Conservation (phyloP, 192 early-diverging fungal genomes). For the Entophlyctis helioformis region DNA sequence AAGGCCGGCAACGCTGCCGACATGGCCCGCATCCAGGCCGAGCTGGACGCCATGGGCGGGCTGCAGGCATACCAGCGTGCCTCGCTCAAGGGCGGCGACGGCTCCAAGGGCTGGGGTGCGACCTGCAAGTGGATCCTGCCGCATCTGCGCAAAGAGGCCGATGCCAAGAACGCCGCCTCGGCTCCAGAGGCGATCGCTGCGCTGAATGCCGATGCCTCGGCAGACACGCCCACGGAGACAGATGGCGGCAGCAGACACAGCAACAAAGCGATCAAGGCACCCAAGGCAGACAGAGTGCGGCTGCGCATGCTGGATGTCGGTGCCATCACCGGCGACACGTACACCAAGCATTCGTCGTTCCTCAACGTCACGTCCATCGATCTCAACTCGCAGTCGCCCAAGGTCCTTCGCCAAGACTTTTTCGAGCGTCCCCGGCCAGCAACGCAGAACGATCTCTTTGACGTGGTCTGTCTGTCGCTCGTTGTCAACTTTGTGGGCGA, state of each 20-base stretch:
- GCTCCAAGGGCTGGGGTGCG: slow-evolving; percentile 67
- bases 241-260: background rate
- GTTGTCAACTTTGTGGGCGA: slow-evolving; percentile 88
- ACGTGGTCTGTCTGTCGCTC: slow-evolving; percentile 67
- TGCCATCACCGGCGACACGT: slow-evolving; percentile 65
- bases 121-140: slow-evolving; percentile 66
- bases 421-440: slow-evolving; percentile 47
- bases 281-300: slow-evolving; percentile 9
- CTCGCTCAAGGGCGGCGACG: slow-evolving; percentile 66
- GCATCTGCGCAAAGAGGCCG: slow-evolving; percentile 22
- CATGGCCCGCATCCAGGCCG: slow-evolving; percentile 3
- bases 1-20: background rate
- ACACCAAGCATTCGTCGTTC: slow-evolving; percentile 51
- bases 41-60: slow-evolving; percentile 66
- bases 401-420: slow-evolving; percentile 73
- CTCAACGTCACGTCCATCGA: slow-evolving; percentile 70
- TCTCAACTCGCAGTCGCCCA: slow-evolving; percentile 67
- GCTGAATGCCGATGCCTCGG: background rate
- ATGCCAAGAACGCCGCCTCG: background rate
- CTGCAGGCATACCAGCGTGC: slow-evolving; percentile 83
- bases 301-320: slow-evolving; percentile 74
- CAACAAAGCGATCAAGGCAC: slow-evolving; percentile 9
- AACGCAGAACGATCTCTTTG: slow-evolving; percentile 36
- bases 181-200: background rate
- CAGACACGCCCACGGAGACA: slow-evolving; percentile 1